Evolutionary conservation across 192 early-diverging fungal genomes (phyloP).

Genomic region (Pilaira anomala): DNA sequence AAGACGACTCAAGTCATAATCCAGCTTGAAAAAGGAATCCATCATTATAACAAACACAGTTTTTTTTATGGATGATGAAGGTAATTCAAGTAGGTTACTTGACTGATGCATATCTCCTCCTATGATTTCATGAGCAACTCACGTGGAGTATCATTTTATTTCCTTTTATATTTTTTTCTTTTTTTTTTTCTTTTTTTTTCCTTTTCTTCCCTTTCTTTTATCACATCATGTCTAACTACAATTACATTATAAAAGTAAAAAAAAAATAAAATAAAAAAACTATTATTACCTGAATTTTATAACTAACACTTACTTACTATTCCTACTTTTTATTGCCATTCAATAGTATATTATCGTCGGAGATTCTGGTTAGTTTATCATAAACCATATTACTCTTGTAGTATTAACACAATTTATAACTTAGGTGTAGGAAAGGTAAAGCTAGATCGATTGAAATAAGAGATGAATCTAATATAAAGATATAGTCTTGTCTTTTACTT

Average conservation of each 20-base stretch:
- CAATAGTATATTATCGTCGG: slow-evolving; percentile 82
- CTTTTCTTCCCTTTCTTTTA: background rate
- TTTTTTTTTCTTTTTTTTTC: background rate
- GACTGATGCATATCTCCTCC: too few relatives aligned
- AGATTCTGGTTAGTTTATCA: slow-evolving; percentile 58
- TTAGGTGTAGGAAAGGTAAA: slow-evolving; percentile 75
- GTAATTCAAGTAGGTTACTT: too few relatives aligned
- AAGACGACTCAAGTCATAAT: too few relatives aligned
- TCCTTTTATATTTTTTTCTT: too few relatives aligned
- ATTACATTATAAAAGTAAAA: slow-evolving; percentile 62
- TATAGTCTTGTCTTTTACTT: slow-evolving; percentile 69
- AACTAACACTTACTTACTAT: background rate
- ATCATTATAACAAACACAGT: too few relatives aligned
- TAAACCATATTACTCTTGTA: background rate
- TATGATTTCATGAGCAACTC: too few relatives aligned
- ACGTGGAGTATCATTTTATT: too few relatives aligned
- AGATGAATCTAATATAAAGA: slow-evolving; percentile 4
- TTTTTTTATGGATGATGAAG: too few relatives aligned
- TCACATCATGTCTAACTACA: slow-evolving; percentile 42
- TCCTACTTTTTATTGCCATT: slow-evolving; percentile 17
- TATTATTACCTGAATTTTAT: background rate
- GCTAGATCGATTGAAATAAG: background rate
- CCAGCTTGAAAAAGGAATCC: too few relatives aligned
- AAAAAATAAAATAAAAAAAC: too few relatives aligned
- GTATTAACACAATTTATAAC: slow-evolving; percentile 8